phyloP scores from a whole-genome alignment of 352 stramenopile genomes.

The Phytophthora citrophthora region DNA sequence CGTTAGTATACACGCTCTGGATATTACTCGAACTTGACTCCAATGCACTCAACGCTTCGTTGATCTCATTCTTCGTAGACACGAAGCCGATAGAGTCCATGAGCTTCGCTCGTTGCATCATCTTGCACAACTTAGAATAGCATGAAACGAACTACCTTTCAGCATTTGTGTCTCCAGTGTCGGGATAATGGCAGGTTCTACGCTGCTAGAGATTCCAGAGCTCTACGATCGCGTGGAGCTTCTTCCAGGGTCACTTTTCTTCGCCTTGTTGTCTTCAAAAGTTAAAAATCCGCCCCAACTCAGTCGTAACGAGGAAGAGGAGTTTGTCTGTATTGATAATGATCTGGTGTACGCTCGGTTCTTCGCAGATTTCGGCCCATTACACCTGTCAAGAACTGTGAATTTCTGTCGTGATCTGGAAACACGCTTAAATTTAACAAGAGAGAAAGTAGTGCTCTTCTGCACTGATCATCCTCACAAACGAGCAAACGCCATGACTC shows the following conservation, averaged over 20 bases:
- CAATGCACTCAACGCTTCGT: constrained; percentile 31
- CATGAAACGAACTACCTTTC: constrained; percentile 13
- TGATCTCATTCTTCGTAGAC: constrained; percentile 12
- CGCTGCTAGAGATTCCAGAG: background rate
- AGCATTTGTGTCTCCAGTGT: too few relatives aligned
- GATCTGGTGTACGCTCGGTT: constrained; percentile 96
- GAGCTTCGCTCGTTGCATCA: constrained; percentile 28
- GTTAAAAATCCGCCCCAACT: background rate
- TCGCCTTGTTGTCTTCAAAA: constrained; percentile 30
- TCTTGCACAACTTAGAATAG: constrained; percentile 21
- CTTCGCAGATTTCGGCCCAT: constrained; percentile 97
- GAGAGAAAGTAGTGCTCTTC: constrained; percentile 79
- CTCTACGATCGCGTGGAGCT: constrained; percentile 40
- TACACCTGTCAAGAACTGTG: constrained; percentile 94
- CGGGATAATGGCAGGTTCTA: background rate
- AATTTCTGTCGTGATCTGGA: constrained; percentile 90
- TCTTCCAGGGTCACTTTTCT: constrained; percentile 37
- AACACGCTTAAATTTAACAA: constrained; percentile 41
- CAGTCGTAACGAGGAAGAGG: constrained; percentile 19
- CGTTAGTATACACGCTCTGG: constrained; percentile 38
- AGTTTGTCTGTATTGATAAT: constrained; percentile 57
- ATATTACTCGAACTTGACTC: constrained; percentile 11
- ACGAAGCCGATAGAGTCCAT: background rate
- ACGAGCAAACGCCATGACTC: constrained; percentile 89
- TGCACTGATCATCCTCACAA: constrained; percentile 86